Evolutionary conservation across 1,284 basidiomycete species (phyloP), one percentile per base, ranked within the genome.

Genomic region (Heterobasidion occidentale): DNA sequence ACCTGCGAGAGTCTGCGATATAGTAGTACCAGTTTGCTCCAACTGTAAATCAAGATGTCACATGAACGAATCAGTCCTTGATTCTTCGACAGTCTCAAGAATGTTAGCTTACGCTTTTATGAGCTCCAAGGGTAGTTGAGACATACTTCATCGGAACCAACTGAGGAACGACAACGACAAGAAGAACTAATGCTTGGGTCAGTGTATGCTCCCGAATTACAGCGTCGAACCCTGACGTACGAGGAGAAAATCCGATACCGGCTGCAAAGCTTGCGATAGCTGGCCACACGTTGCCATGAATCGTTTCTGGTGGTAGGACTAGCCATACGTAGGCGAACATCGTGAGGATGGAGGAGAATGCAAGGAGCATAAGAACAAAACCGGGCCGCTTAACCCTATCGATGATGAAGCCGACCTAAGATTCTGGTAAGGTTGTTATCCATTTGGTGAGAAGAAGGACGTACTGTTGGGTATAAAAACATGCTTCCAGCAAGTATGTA

Each of bases 71-170:
- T 27, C 4, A 27, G 27, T 27, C 5, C 27, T 27, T 27, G 27
- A 0, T 27, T 5, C 27, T 27, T 27, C 49, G 58, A 45, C 12
- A 36, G 33, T 50, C 7, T n/a, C 36, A 52, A 6, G 14, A 8
- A 74, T 27, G 27, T 4, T 27, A 27, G 27, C 84, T 60, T 69
- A 88, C 86, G 64, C 83, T 83, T 68, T 92, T 92, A 65, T 92
- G 89, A 9, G 85, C 82, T 2, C 88, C 89, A 0, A 92, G 74
- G 1, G 88, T 88, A 1, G 89, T 90, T 2, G 88, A 86, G 44
- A 92, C 80, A 65, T 88, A 88, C 63, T 84, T 85, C 15, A 77
- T 63, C 1, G 83, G 80, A 0, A 92, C 85, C 50, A 92, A 80
- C 52, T 79, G 79, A 2, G 89, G 88, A 0, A 91, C 88, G 49